Conservation (phyloP, 73 alveolate genomes). For the Loxodes magnus region DNA sequence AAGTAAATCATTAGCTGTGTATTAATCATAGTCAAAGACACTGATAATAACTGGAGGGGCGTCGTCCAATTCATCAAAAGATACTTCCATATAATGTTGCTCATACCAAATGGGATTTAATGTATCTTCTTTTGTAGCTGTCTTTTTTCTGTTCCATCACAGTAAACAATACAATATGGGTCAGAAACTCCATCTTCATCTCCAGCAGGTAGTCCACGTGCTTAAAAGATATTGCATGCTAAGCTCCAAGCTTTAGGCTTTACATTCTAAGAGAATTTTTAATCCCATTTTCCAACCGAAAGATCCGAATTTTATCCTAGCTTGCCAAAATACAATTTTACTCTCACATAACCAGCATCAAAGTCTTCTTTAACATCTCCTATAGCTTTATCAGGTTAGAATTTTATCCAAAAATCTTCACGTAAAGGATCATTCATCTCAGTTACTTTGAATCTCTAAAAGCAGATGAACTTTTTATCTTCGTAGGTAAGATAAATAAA, state of each 20-base stretch:
- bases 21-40: constrained; percentile 61
- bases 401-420: constrained; percentile 36
- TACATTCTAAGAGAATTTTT: constrained; percentile 19
- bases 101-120: constrained; percentile 62
- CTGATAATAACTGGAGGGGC: constrained; percentile 76
- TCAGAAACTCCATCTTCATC: constrained; percentile 79
- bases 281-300: constrained; percentile 3
- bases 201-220: constrained; percentile 78
- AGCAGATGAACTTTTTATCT: constrained; percentile 33
- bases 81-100: constrained; percentile 24
- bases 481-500: constrained; percentile 31
- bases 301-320: constrained; percentile 11
- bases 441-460: constrained; percentile 25
- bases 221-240: constrained; percentile 58
- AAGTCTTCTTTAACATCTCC: constrained; percentile 25
- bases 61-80: constrained; percentile 26
- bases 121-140: constrained; percentile 16
- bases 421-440: constrained; percentile 39
- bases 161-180: constrained; percentile 52
- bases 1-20: constrained; percentile 35
- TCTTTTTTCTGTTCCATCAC: constrained; percentile 17
- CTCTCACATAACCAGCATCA: constrained; percentile 44
- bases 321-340: constrained; percentile 30
- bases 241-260: constrained; percentile 8
- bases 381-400: constrained; percentile 25